Conservation (phyloP, 2,329 filamentous ascomycete species). For the Cercospora sesami region DNA sequence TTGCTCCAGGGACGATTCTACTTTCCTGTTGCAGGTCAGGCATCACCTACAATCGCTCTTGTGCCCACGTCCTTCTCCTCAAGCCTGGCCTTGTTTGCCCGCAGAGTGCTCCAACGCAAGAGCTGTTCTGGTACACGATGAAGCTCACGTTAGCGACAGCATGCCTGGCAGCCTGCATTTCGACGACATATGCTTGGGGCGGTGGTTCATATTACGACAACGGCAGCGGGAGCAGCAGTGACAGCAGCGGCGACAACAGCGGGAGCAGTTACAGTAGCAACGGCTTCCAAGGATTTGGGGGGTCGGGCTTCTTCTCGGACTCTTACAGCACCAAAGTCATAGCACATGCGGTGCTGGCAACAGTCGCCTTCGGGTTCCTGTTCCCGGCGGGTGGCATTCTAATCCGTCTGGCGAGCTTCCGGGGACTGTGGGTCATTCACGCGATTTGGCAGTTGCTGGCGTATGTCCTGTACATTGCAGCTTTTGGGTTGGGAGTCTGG, state of each 20-base stretch:
- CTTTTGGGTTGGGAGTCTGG: slow-evolving; percentile 54
- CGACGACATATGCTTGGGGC: slow-evolving; percentile 16
- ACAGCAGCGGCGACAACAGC: slow-evolving; percentile 15
- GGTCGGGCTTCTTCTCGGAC: slow-evolving; percentile 13
- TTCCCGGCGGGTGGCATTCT: slow-evolving; percentile 50
- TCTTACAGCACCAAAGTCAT: slow-evolving; percentile 41
- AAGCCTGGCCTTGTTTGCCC: not conserved
- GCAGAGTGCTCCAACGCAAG: not conserved
- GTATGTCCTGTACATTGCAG: slow-evolving; percentile 51
- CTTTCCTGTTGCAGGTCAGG: not conserved
- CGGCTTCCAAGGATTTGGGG: slow-evolving; percentile 19
- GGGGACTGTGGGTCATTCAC: slow-evolving; percentile 48
- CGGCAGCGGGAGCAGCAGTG: slow-evolving; percentile 18
- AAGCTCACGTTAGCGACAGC: not conserved
- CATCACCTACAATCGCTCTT: not conserved
- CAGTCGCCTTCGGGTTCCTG: slow-evolving; percentile 49
- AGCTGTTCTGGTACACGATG: not conserved
- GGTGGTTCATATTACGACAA: slow-evolving; percentile 15
- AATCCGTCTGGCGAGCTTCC: slow-evolving; percentile 49
- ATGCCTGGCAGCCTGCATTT: not conserved
- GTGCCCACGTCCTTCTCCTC: not conserved
- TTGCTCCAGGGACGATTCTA: not conserved
- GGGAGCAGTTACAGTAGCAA: slow-evolving; percentile 15
- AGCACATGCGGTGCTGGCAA: slow-evolving; percentile 49
- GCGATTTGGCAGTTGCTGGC: slow-evolving; percentile 53